Percentiles rank a stretch among this genome's conserved stretches.
Evolutionary conservation across 2,329 filamentous ascomycete species (phyloP).

Genomic region (Aspergillus sp.): DNA sequence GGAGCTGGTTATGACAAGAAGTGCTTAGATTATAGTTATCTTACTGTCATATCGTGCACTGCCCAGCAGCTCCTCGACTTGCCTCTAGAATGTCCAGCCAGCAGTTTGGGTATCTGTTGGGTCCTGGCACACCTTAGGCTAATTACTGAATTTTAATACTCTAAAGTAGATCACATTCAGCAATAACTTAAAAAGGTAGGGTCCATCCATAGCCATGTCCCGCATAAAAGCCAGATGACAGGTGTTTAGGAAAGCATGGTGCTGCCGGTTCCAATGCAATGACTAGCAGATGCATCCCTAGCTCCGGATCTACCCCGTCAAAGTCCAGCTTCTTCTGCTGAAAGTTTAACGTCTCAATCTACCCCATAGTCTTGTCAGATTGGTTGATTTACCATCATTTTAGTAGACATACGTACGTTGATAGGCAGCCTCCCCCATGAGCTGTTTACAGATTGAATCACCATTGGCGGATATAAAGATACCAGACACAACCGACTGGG

Average conservation of each 20-base stretch:
- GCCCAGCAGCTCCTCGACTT: conserved; percentile 45
- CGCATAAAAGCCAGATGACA: conserved; percentile 53
- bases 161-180: conserved; percentile 46
- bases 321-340: conserved; percentile 36
- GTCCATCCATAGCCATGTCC: conserved; percentile 3
- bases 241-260: conserved; percentile 8
- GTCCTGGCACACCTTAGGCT: conserved; percentile 43
- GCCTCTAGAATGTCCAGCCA: conserved; percentile 45
- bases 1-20: conserved; percentile 49
- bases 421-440: conserved; percentile 46
- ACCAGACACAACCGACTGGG: conserved; percentile 8
- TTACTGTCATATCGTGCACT: conserved; percentile 44
- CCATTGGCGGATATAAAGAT: conserved; percentile 20
- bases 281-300: conserved; percentile 1
- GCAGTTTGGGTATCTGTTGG: conserved; percentile 44
- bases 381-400: not conserved
- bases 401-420: conserved; percentile 29
- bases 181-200: not conserved
- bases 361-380: conserved; percentile 34
- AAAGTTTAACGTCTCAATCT: conserved; percentile 47
- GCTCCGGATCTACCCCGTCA: conserved; percentile 1
- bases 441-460: conserved; percentile 34
- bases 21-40: conserved; percentile 52
- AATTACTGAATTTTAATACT: conserved; percentile 44
- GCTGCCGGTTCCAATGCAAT: conserved; percentile 2